Evolutionary conservation across 2,329 filamentous ascomycete species (phyloP), one percentile per base, ranked within the genome.

Genomic region (Microcyclospora tardicrescens): DNA sequence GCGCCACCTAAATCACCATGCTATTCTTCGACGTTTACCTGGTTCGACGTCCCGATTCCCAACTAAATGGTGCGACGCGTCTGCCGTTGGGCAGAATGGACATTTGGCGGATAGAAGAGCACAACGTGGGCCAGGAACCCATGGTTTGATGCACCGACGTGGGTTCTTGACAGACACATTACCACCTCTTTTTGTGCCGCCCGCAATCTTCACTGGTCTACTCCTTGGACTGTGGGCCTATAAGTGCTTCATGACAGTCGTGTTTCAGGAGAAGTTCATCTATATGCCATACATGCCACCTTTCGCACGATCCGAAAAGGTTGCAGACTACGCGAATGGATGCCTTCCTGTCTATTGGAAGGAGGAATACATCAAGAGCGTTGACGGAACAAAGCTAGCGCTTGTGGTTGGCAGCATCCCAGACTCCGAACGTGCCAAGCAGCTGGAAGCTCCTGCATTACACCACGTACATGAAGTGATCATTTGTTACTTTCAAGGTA

Each of bases 231-330:
- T 87, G 11, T 87, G 70, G 70, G 58, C 62, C 1, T 72, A 71
- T 59, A 74, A 75, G 58, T 85, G 81, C 53, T 59, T 76, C 38
- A 82, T 84, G 76, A 75, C 86, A 62, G 67, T 89, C 19, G 49
- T 81, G 4, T 81, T 86, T 55, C 83, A 87, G 60, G 84, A 87
- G 53, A 79, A 80, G 54, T 84, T 87, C 54, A 81, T 87, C 42
- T 87, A 86, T 60, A 84, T 85, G 65, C 80, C 82, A 0, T 80
- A 79, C 34, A 61, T 86, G 36, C 81, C 81, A 13, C 81, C 81
- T 2, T 80, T 80, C 38, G 52, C 81, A 0, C 70, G 81, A 12
- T 67, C 70, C 16, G 79, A 86, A 61, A 75, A 62, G 40, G 78
- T 87, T 29, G 61, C 64, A 2, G 74, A 81, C 49, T 85, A 83